Conservation (phyloP, 139 green algal species). For the Tetradesmus obliquus region DNA sequence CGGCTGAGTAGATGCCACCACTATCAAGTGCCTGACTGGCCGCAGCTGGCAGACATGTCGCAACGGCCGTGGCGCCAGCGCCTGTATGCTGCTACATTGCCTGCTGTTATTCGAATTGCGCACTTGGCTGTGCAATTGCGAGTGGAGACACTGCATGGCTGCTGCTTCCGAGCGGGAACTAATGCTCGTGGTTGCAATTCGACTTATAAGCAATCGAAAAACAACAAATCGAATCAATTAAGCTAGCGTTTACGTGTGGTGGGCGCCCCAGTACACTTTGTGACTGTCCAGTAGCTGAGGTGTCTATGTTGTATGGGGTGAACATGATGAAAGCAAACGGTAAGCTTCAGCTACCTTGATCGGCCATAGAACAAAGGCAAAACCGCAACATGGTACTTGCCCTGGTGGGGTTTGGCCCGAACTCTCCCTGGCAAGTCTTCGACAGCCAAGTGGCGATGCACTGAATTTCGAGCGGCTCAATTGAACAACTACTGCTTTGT, state of each 20-base stretch:
- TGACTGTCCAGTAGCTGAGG: not conserved
- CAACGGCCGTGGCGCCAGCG: not conserved
- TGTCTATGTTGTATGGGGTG: no score
- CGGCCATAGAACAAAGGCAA: not conserved
- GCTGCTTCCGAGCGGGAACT: not conserved
- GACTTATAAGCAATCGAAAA: no score
- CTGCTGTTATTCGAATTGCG: not conserved
- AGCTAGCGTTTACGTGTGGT: not conserved
- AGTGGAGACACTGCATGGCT: not conserved
- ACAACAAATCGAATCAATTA: no score
- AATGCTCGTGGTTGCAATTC: not conserved
- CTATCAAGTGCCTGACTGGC: not conserved
- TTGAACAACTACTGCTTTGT: not conserved
- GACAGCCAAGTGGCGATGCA: no score
- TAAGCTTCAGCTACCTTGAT: no score
- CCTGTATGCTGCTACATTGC: not conserved
- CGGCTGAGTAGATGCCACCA: slow-evolving; percentile 68
- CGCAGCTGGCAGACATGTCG: not conserved
- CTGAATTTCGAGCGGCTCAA: not conserved
- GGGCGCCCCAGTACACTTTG: not conserved
- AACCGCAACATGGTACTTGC: not conserved
- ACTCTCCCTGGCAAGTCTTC: not conserved
- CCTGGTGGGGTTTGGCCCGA: not conserved
- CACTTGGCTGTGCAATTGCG: not conserved
- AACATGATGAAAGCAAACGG: no score